Evolutionary conservation across 805 yeast genomes (phyloP).

Genomic region (Saturnispora gosingensis): DNA sequence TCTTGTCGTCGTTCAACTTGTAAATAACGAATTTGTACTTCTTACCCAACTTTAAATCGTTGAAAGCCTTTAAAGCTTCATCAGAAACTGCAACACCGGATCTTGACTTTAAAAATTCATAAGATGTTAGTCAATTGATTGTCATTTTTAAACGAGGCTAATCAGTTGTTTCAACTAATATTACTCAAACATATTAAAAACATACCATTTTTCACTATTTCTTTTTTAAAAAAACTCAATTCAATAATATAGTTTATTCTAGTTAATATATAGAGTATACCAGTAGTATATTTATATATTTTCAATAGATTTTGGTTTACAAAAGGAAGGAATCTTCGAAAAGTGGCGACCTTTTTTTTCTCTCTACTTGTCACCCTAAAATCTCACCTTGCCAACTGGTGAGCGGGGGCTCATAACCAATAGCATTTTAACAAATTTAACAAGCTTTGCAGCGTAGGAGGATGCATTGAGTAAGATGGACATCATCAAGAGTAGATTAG

Average conservation of each 20-base stretch:
- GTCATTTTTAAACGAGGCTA: background rate
- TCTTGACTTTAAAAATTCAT: background rate
- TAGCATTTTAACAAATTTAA: background rate
- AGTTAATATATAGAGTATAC: background rate
- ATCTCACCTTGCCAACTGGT: background rate
- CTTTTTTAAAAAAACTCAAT: background rate
- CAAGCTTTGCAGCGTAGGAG: background rate
- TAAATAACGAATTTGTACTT: slow-evolving; percentile 77
- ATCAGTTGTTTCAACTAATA: background rate
- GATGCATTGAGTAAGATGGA: background rate
- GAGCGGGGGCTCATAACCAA: slow-evolving; percentile 7
- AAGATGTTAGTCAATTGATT: background rate
- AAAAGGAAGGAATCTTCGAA: background rate
- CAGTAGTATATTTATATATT: background rate
- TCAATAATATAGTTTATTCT: background rate
- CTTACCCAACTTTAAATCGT: slow-evolving; percentile 91
- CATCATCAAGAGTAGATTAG: background rate
- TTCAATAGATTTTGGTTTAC: background rate
- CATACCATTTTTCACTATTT: background rate
- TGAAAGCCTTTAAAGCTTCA: slow-evolving; percentile 88
- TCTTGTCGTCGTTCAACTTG: slow-evolving; percentile 73
- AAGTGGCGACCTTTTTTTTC: background rate
- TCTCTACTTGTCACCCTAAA: background rate
- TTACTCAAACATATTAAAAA: background rate
- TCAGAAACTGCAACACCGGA: slow-evolving; percentile 70